Conservation (phyloP, 164 flowering plant genomes). For the Pachysandra terminalis region DNA sequence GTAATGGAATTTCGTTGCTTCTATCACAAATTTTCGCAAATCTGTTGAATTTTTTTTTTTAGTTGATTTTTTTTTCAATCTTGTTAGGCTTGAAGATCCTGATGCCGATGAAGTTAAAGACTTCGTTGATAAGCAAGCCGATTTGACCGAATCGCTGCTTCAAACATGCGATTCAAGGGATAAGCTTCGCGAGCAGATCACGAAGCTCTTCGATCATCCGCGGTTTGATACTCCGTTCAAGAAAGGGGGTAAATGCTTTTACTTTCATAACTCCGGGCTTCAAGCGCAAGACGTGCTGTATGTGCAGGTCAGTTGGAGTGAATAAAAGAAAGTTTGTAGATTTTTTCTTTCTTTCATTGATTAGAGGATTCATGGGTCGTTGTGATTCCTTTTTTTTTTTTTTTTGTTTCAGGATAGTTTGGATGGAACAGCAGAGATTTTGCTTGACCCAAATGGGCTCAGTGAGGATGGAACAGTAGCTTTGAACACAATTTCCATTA, state of each 20-base stretch:
- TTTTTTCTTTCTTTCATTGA: too few relatives aligned
- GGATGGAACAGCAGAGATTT: constrained; percentile 74
- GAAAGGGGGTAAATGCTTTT: constrained; percentile 76
- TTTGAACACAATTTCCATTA: constrained; percentile 42
- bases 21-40: background rate
- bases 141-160: constrained; percentile 62
- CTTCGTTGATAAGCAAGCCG: constrained; percentile 83
- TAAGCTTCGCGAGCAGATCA: constrained; percentile 62
- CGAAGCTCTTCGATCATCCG: constrained; percentile 71
- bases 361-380: background rate
- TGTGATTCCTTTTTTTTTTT: background rate
- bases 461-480: constrained; percentile 98
- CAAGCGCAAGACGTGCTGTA: constrained; percentile 93
- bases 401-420: constrained; percentile 58
- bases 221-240: constrained; percentile 70
- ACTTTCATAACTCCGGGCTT: constrained; percentile 90
- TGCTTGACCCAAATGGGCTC: constrained; percentile 89
- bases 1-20: constrained; percentile 27
- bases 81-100: constrained; percentile 87
- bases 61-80: background rate
- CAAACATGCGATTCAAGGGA: constrained; percentile 65
- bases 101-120: constrained; percentile 84
- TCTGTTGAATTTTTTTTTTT: background rate
- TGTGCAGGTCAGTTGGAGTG: constrained; percentile 55
- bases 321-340: too few relatives aligned